phyloP scores from a whole-genome alignment of 306 rosid genomes.

The Astragalus membranaceus region DNA sequence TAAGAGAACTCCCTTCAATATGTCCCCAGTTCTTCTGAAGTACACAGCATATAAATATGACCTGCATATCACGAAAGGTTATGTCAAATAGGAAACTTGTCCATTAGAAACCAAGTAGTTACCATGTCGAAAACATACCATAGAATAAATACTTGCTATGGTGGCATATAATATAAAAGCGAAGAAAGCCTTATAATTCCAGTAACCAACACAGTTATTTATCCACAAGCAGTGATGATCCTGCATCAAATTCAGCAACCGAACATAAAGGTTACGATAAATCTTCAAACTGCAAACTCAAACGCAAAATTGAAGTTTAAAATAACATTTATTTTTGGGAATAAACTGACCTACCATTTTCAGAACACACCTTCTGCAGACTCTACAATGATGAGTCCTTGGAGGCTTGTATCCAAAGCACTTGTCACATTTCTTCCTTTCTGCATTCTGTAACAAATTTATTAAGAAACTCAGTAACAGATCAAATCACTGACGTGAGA shows the following conservation, averaged over 20 bases:
- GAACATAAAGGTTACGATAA: background rate
- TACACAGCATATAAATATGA: conserved; percentile 42
- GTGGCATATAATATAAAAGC: conserved; percentile 51
- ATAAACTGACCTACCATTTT: conserved; percentile 70
- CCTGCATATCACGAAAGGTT: conserved; percentile 32
- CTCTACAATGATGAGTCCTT: conserved; percentile 91
- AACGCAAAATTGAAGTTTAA: background rate
- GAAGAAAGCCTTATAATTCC: conserved; percentile 84
- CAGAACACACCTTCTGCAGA: conserved; percentile 84
- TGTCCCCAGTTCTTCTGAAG: conserved; percentile 55
- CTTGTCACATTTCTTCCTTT: conserved; percentile 58
- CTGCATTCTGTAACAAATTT: conserved; percentile 35
- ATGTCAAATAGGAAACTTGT: conserved; percentile 6
- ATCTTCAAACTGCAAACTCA: background rate
- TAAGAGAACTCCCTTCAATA: conserved; percentile 27
- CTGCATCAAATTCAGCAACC: conserved; percentile 43
- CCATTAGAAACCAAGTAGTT: conserved; percentile 6
- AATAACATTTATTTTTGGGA: background rate
- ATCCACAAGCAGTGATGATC: conserved; percentile 93
- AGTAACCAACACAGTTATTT: conserved; percentile 86
- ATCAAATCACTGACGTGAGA: background rate
- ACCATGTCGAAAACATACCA: conserved; percentile 37
- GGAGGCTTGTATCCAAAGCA: conserved; percentile 78
- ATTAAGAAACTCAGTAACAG: background rate
- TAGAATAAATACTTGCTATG: conserved; percentile 49